These are phyloP conservation scores for Coprinopsis marcescibilis DNA, from an alignment of 768 basidiomycete species.

Conservation along the genomic window DNA sequence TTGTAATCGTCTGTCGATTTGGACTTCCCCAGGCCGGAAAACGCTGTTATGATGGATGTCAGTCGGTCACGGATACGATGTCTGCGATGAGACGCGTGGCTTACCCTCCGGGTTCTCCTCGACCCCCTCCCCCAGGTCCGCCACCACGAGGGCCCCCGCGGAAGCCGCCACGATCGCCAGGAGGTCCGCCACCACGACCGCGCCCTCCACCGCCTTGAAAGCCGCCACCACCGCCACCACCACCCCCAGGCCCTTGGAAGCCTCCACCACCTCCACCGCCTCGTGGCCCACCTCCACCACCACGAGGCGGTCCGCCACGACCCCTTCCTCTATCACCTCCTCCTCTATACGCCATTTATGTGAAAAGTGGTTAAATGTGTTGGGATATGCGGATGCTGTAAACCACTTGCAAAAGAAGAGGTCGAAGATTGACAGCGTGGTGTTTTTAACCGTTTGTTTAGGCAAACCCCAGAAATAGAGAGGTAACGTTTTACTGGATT, in stretches of 20 bases:
- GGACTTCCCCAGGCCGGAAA: slow-evolving; percentile 32
- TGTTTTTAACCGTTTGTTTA: no score
- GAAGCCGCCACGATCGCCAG: slow-evolving; percentile 16
- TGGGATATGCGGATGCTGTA: neutral
- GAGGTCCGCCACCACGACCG: slow-evolving; percentile 30
- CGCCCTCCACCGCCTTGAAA: slow-evolving; percentile 27
- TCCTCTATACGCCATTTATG: slow-evolving; percentile 1
- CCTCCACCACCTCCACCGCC: slow-evolving; percentile 1
- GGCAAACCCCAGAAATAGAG: no score
- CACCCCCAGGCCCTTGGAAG: slow-evolving; percentile 1
- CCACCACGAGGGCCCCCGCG: slow-evolving; percentile 15
- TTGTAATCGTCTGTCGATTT: slow-evolving; percentile 36
- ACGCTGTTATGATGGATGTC: slow-evolving; percentile 26
- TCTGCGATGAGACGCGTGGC: neutral
- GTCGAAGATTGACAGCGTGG: no score
- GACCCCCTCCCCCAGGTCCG: slow-evolving; percentile 12
- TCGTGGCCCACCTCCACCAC: slow-evolving; percentile 5
- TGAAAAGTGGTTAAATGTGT: neutral
- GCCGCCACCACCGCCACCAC: neutral
- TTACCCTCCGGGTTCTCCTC: slow-evolving; percentile 33
- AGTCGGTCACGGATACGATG: slow-evolving; percentile 4
- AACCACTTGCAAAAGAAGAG: neutral
- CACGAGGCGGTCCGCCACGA: neutral
- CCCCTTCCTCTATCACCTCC: slow-evolving; percentile 1
- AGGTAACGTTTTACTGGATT: no score